phyloP scores from a whole-genome alignment of 805 yeast genomes.

The Schwanniomyces vanrijiae region DNA sequence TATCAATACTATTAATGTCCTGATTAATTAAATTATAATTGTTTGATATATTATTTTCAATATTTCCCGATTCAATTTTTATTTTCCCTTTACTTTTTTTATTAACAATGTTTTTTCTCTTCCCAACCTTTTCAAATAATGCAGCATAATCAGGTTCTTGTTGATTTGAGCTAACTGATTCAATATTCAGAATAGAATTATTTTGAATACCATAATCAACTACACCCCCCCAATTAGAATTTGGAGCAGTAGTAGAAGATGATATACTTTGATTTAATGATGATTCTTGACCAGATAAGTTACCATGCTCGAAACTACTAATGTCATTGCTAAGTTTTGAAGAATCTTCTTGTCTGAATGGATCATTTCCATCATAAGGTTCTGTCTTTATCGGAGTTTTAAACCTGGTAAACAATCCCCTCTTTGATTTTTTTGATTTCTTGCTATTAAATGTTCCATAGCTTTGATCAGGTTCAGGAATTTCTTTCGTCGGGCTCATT shows the following conservation, averaged over 20 bases:
- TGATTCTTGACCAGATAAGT: slow-evolving; percentile 3
- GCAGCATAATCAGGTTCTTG: slow-evolving; percentile 44
- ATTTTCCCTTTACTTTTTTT: slow-evolving; percentile 24
- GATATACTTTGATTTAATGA: slow-evolving; percentile 1
- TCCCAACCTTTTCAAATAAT: slow-evolving; percentile 43
- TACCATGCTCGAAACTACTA: slow-evolving; percentile 3
- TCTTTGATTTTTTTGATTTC: slow-evolving; percentile 30
- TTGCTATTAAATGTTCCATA: slow-evolving; percentile 16
- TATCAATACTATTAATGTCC: background rate
- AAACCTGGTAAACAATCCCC: slow-evolving; percentile 40
- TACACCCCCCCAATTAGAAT: slow-evolving; percentile 1
- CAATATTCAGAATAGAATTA: slow-evolving; percentile 10
- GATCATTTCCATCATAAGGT: slow-evolving; percentile 6
- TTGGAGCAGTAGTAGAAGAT: background rate
- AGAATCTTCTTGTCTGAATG: slow-evolving; percentile 3
- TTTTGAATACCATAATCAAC: slow-evolving; percentile 17
- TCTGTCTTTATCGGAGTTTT: slow-evolving; percentile 22
- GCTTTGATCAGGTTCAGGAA: slow-evolving; percentile 13
- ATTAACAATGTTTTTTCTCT: slow-evolving; percentile 31
- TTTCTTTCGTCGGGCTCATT: slow-evolving; percentile 22
- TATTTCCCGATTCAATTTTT: slow-evolving; percentile 16
- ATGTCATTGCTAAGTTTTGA: background rate
- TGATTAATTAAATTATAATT: slow-evolving; percentile 8
- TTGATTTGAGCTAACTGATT: slow-evolving; percentile 4
- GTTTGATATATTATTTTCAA: slow-evolving; percentile 6